Evolutionary conservation across 2,329 filamentous ascomycete genomes (phyloP), one percentile per base, ranked within the genome.

Genomic region (Fusarium aywerte): DNA sequence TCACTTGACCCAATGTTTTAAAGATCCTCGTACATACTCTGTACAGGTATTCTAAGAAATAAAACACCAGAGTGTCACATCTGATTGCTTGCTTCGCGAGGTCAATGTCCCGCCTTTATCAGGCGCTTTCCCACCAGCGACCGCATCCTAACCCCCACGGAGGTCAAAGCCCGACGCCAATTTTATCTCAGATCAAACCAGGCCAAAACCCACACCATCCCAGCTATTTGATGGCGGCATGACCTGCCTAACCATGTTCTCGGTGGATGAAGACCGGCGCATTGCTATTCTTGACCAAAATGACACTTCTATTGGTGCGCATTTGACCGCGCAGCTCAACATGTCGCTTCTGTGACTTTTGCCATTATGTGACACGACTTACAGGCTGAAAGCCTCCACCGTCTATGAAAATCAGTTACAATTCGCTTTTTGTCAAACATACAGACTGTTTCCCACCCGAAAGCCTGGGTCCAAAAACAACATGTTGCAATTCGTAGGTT

Each of bases 281-380:
- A 61, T 72, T 64, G 61, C 61, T 35, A 33, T 57, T 42, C 27
- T 67, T 65, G 58, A 69, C 67, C 65, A 74, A 62, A 36, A 27
- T 38, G 47, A 45, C 62, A 61, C 57, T 66, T 69, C 62, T 54
- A 74, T 74, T 74, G 72, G 72, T 53, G 71, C 72, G 72, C 71
- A 74, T 71, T 73, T 69, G 52, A 38, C 38, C 53, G 23, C 57
- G 60, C 56, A 54, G 60, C 42, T 32, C 44, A 56, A 61, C 38
- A 44, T 61, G 58, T 61, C 59, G 58, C 33, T 59, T 68, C 43
- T 63, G 39, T 32, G 50, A 45, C 51, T 58, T 27, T 20, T 56
- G 10, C 10, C 33, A 56, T 15, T 48, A 25, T 20, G 25, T 63
- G 44, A 53, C 62, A 29, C 50, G 29, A 51, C 39, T 58, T 36